phyloP scores from a whole-genome alignment of 2,329 filamentous ascomycete genomes.

The Pleoardoris graminearum region DNA sequence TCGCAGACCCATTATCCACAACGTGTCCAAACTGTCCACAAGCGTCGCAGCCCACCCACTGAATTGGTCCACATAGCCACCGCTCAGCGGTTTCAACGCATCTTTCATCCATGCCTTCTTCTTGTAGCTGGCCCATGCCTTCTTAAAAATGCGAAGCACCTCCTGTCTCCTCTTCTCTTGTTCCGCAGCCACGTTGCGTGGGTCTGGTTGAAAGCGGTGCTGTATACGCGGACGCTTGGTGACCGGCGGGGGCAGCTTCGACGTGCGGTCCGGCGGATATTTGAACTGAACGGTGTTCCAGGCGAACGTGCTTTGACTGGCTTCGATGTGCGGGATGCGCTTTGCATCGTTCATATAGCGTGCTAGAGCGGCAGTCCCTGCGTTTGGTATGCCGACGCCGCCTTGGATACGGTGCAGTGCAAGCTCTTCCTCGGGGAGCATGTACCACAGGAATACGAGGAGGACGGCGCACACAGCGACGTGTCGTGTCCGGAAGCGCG shows the following conservation, averaged over 20 bases:
- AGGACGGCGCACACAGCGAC: conserved; percentile 30
- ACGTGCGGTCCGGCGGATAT: conserved; percentile 32
- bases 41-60: conserved; percentile 70
- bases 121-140: conserved; percentile 62
- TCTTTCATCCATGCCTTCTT: conserved; percentile 66
- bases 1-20: conserved; percentile 83
- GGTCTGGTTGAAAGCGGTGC: conserved; percentile 28
- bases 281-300: conserved; percentile 37
- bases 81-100: conserved; percentile 63
- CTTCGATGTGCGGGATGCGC: conserved; percentile 25
- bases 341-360: conserved; percentile 38
- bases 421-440: conserved; percentile 24
- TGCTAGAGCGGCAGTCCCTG: conserved; percentile 29
- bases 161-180: conserved; percentile 31
- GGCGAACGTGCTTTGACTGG: conserved; percentile 34
- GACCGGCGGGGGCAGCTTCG: conserved; percentile 32
- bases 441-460: conserved; percentile 32
- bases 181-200: conserved; percentile 17
- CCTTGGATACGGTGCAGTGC: conserved; percentile 11
- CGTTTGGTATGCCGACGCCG: conserved; percentile 12
- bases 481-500: conserved; percentile 35
- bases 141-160: conserved; percentile 39
- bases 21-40: conserved; percentile 69
- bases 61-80: conserved; percentile 59
- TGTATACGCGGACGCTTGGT: conserved; percentile 42